Conservation (phyloP, 2,329 filamentous ascomycete genomes). For the Phaeosphaeria sp. region DNA sequence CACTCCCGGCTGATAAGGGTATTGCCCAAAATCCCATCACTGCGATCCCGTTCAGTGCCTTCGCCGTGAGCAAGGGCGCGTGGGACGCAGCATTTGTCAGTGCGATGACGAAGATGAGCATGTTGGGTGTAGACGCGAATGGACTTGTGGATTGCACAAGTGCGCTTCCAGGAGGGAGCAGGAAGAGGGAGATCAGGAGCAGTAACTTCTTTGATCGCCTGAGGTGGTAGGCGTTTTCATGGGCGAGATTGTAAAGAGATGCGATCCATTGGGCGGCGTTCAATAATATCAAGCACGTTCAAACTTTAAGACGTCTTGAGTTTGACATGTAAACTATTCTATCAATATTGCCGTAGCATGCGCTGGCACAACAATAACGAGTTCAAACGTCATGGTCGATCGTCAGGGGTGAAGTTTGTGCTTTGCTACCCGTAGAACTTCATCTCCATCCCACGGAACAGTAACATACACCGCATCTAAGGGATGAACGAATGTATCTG, state of each 20-base stretch:
- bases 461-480: no score
- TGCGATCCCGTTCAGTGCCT: slow-evolving; percentile 25
- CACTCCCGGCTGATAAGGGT: slow-evolving; percentile 35
- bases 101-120: slow-evolving; percentile 46
- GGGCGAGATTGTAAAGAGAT: background rate
- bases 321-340: no score
- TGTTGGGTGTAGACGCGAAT: slow-evolving; percentile 36
- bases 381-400: background rate
- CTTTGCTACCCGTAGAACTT: no score
- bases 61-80: slow-evolving; percentile 31
- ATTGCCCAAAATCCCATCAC: slow-evolving; percentile 32
- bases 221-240: slow-evolving; percentile 17
- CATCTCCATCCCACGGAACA: no score
- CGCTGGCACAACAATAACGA: background rate
- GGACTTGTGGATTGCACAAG: slow-evolving; percentile 41
- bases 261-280: background rate
- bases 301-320: background rate
- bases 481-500: no score
- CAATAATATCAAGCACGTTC: background rate
- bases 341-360: background rate
- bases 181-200: slow-evolving; percentile 40
- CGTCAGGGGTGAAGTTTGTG: no score
- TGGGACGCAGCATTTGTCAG: slow-evolving; percentile 43
- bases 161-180: slow-evolving; percentile 38
- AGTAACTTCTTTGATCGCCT: slow-evolving; percentile 35